Base-by-base conservation (phyloP, 345 rosid species). In the Lagerstroemia speciosa region DNA sequence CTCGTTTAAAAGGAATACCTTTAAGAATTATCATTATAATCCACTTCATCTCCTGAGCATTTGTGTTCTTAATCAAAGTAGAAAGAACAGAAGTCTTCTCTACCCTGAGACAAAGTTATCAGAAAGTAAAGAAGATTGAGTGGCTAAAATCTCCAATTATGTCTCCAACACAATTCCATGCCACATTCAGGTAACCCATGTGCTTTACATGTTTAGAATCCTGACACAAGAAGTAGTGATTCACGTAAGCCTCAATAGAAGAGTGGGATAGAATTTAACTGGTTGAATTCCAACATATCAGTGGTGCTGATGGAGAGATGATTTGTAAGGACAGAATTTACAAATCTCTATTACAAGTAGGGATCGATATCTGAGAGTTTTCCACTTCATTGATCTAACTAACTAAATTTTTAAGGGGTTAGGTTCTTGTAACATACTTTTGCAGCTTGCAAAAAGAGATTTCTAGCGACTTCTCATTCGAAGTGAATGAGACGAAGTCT, bases 41-140 rank as follows among this genome's bases (percentile, higher is more conserved):
- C 97, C 97, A 93, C 83, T 90, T 90, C 98, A 93, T 93, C 72
- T 93, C 98, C 82, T 83, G 92, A 11, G 96, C 91, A 78, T 93
- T 93, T 63, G 98, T 93, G 87, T 84, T 90, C 74, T 87, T 92
- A 71, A 93, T 93, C 79, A 93, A 62, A 41, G 84, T 80, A 53
- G 98, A 82, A 69, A 93, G 87, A 79, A 87, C 71, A 0, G 81
- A 77, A 69, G 76, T 78, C 70, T 91, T 93, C 67, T 86, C 97
- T 12, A 77, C 78, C 92, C 97, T 93, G 77, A 22, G 69, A 53
- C 38, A 60, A 65, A 32, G 24, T 64, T 29, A 0, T 30, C 52
- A 33, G 16, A 36, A 33, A 38, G 55, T 16, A 33, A 24, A 33
- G 43, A 37, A 24, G 34, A 3, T 10, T 31, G 37, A 65, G 32